Base-by-base conservation (phyloP, 2,329 filamentous ascomycete species). In the Sporothrix dimorphospora region DNA sequence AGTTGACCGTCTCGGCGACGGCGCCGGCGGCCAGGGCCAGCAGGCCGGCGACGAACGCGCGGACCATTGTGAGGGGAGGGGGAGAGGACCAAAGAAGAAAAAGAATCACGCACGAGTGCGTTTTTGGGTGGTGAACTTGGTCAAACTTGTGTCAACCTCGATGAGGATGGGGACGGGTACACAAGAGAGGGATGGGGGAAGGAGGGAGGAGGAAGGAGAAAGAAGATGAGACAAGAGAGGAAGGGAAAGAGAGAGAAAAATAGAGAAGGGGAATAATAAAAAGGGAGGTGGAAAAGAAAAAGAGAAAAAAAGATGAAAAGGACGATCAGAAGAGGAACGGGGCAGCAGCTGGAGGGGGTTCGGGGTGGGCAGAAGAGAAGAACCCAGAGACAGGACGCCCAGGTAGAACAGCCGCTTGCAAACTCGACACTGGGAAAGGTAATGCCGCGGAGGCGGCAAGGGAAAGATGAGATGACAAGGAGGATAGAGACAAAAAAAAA, bases 1-100 rank as follows among this genome's bases (percentile, higher is more conserved):
- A 88, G 4, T 81, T 85, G 45, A 89, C 82, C 0, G 83, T 87
- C 66, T 79, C 71, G 63, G 75, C 82, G 47, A 83, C 83, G 49
- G 69, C 74, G 9, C 72, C 71, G 59, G 74, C 55, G 34, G 75
- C 70, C 59, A 76, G 57, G 27, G 72, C 72, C 47, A 75, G 40
- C 12, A 71, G 55, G 42, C 55, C 69, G 40, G 69, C 42, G 16
- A 73, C 40, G 12, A 69, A 73, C n/a, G 42, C 74, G 53, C 30
- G 59, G 47, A 73, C 69, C 71, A 71, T 74, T 38, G 21, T 72
- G 73, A 14, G 27, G 51, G 63, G n/a, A 3, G 24, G 9, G 8
- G 6, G 5, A 16, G 47, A 59, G 4, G 27, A 12, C 14, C 16
- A 42, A 47, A 16, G 34, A 30, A 11, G 34, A 55, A 47, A 9